Base-by-base conservation (phyloP, 345 rosid species). In the Hibiscus syriacus region DNA sequence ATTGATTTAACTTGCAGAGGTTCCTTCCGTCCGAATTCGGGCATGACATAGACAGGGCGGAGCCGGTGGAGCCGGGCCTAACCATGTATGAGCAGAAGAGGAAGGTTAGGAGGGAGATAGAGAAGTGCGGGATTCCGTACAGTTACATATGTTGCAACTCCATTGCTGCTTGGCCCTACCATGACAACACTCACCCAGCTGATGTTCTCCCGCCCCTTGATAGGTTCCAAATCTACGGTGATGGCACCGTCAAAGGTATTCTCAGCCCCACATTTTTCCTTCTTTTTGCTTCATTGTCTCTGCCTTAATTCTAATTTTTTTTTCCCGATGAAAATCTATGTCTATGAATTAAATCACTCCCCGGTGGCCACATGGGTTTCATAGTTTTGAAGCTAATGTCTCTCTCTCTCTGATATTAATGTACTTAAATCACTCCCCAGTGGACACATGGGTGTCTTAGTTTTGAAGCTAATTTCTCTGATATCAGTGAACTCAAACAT, bases 151-250 rank as follows among this genome's bases (percentile, higher is more conserved):
- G 79, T 39, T 79, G 79, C 75, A 79, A 79, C 55, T 75, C 82
- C 48, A 66, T 79, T 3, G 82, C 82, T 32, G 79, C 79, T 52
- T 79, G 82, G 82, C 82, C 82, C 52, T 72, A 79, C 70, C 73
- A 66, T 39, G 79, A 79, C 79, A 72, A 79, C 34, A 72, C 79
- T 53, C 79, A 79, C 72, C 82, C 77, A 8, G 58, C 72, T 7
- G 77, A 79, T 39, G 72, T 72, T 52, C 74, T 66, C 29, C 82
- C 82, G 23, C 82, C 82, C 20, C 55, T 79, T 56, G 82, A 79
- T 61, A 39, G 16, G n/a, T 62, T 79, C 67, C 70, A 66, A 23
- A 70, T 79, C 74, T 79, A 79, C 61, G 75, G 77, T 56, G 82
- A 79, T 48, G 79, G 82, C 34, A 3, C 67, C 1, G 79, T 72